phyloP scores from a whole-genome alignment of 441 rosid genomes.

The Pelargonium myrrhifolium region DNA sequence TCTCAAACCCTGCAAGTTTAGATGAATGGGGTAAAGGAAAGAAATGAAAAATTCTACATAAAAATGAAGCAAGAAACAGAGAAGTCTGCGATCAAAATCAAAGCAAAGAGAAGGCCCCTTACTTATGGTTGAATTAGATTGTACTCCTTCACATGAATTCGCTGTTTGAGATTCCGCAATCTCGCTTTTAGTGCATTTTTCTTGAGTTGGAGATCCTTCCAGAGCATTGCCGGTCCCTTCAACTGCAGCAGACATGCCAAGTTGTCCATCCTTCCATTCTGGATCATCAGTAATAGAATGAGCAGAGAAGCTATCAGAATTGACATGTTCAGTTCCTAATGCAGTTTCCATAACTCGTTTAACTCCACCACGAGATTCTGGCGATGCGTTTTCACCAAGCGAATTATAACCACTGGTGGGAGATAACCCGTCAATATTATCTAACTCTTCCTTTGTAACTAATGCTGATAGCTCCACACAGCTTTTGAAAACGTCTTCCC shows the following conservation, averaged over 20 bases:
- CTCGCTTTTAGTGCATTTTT: slow-evolving; percentile 22
- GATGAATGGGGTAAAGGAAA: slow-evolving; percentile 17
- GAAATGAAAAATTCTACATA: neutral
- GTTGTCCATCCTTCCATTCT: slow-evolving; percentile 30
- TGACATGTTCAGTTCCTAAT: slow-evolving; percentile 13
- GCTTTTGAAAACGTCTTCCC: slow-evolving; percentile 36
- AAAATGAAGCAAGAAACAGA: neutral
- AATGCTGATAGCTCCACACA: slow-evolving; percentile 39
- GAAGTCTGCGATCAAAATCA: neutral
- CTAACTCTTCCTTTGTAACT: slow-evolving; percentile 23
- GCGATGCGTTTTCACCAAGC: slow-evolving; percentile 12
- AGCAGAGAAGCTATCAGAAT: slow-evolving; percentile 22
- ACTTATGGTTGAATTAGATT: slow-evolving; percentile 29
- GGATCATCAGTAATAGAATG: slow-evolving; percentile 25
- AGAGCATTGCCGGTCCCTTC: slow-evolving; percentile 24
- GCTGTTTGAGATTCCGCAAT: slow-evolving; percentile 27
- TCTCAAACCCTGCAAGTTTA: slow-evolving; percentile 53
- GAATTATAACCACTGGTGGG: slow-evolving; percentile 20
- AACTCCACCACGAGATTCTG: slow-evolving; percentile 16
- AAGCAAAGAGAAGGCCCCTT: slow-evolving; percentile 21
- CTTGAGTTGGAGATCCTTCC: slow-evolving; percentile 22
- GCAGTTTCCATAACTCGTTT: slow-evolving; percentile 18
- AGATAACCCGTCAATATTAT: slow-evolving; percentile 18
- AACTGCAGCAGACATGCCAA: slow-evolving; percentile 23
- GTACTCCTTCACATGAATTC: slow-evolving; percentile 26